Percentiles rank a stretch among this genome's conserved stretches.
These are phyloP conservation scores for Grigorovia jiainica DNA, from an alignment of 805 yeast genomes.

Conservation along the genomic window DNA sequence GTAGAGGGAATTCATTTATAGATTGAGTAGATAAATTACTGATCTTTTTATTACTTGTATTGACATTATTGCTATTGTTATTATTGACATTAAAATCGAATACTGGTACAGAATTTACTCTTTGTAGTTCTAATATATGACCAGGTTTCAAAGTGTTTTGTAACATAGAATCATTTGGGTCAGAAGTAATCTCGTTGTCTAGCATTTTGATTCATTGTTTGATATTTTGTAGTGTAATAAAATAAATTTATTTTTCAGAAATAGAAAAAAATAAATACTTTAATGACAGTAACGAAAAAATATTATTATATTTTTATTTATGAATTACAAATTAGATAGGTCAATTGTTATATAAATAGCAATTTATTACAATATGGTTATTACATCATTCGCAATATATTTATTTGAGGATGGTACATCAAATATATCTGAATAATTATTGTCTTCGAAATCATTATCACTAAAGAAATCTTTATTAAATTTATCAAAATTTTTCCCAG, in stretches of 20 bases:
- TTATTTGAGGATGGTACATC: too few species aligned
- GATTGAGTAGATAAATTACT: background rate
- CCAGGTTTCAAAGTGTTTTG: constrained; percentile 3
- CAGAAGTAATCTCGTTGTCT: background rate
- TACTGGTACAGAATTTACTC: too few species aligned
- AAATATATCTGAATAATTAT: too few species aligned
- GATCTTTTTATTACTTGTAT: background rate
- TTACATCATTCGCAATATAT: too few species aligned
- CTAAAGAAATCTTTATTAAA: too few species aligned
- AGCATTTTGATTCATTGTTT: background rate
- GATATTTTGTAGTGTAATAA: background rate
- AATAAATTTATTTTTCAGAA: background rate
- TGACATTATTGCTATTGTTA: too few species aligned
- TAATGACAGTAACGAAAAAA: background rate
- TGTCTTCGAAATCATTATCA: too few species aligned
- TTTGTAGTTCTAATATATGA: background rate
- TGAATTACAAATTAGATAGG: too few species aligned
- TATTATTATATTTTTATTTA: too few species aligned
- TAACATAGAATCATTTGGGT: constrained; percentile 6
- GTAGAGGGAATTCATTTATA: background rate
- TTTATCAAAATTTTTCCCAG: background rate
- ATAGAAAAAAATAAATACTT: background rate
- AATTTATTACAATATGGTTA: too few species aligned
- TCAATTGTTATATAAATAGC: too few species aligned
- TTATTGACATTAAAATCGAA: background rate